These are phyloP conservation scores for Amaranthus hypochondriacus DNA, from an alignment of 148 eudicot genomes.

Conservation along the genomic window DNA sequence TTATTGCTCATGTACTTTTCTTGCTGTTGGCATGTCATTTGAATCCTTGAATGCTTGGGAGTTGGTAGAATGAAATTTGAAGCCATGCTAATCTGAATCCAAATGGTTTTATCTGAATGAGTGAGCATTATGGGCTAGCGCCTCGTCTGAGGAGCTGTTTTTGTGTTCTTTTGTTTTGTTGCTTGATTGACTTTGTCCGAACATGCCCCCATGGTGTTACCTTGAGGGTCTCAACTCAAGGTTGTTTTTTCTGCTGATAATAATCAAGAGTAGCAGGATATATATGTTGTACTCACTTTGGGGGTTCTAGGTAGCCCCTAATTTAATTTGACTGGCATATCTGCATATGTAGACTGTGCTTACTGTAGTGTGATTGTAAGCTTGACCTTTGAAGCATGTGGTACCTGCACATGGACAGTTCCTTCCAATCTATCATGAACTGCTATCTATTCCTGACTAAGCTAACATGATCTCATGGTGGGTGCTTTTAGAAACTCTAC, in stretches of 20 bases:
- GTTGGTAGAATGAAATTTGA: neutral
- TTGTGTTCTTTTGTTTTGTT: neutral
- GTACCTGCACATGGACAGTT: neutral
- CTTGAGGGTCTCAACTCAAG: neutral
- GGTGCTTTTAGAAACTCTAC: neutral
- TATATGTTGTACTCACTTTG: neutral
- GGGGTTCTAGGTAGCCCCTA: neutral
- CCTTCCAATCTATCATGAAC: neutral
- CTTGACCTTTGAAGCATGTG: neutral
- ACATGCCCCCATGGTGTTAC: neutral
- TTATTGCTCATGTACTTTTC: neutral
- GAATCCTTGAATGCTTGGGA: neutral
- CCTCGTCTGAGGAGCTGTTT: neutral
- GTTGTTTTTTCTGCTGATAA: neutral
- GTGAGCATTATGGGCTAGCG: neutral
- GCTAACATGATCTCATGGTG: neutral
- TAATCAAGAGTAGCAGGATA: neutral
- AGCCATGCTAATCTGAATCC: neutral
- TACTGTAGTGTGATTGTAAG: neutral
- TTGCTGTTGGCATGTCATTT: neutral
- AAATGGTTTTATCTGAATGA: neutral
- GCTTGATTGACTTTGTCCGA: neutral
- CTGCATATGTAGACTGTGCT: neutral
- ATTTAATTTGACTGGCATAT: neutral
- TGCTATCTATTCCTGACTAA: neutral